Conservation (phyloP, 306 rosid species). For the Oxytropis ochrocephala region DNA sequence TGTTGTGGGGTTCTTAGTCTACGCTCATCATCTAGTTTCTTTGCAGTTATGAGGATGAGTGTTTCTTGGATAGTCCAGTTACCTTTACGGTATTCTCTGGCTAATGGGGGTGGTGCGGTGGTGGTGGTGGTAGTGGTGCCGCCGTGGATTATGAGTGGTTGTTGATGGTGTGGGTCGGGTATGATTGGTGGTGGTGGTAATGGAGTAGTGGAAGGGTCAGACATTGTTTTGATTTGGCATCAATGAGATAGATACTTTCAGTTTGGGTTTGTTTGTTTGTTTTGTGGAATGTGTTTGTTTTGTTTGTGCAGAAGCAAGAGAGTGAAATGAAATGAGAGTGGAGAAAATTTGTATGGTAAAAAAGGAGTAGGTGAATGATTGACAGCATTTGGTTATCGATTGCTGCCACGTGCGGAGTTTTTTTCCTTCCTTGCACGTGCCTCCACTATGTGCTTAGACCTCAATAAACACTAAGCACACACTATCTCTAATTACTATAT, state of each 20-base stretch:
- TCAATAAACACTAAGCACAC: too few species aligned
- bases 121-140: too few species aligned
- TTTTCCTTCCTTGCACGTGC: slow-evolving; percentile 30
- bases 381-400: slow-evolving; percentile 27
- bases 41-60: slow-evolving; percentile 47
- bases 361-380: slow-evolving; percentile 37
- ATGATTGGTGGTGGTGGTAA: slow-evolving; percentile 26
- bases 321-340: not conserved
- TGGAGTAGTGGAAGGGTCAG: slow-evolving; percentile 59
- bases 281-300: too few species aligned
- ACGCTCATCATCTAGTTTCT: slow-evolving; percentile 51
- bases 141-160: not conserved
- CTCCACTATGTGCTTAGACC: not conserved
- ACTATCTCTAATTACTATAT: too few species aligned
- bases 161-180: slow-evolving; percentile 18
- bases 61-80: slow-evolving; percentile 67
- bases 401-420: slow-evolving; percentile 25
- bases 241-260: not conserved
- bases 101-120: slow-evolving; percentile 1
- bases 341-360: slow-evolving; percentile 2
- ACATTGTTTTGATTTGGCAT: slow-evolving; percentile 41
- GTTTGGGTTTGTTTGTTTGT: too few species aligned
- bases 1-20: slow-evolving; percentile 18
- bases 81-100: slow-evolving; percentile 56
- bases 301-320: not conserved